Evolutionary conservation across 495 filamentous ascomycete species (phyloP), one percentile per base, ranked within the genome.

Genomic region (Aspergillus funiculosus): DNA sequence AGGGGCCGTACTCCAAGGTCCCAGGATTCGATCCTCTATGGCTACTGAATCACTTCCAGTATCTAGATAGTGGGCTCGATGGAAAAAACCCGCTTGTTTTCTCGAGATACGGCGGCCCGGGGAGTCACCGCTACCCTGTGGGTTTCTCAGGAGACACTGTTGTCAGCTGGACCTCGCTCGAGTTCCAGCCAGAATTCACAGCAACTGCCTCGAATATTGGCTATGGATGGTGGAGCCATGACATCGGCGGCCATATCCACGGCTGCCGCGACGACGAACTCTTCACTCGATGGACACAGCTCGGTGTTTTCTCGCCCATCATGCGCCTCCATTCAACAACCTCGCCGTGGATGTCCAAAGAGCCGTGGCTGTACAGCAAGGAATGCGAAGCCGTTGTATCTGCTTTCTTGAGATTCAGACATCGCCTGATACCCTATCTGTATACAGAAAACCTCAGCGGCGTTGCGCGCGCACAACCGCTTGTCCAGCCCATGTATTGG

Each of bases 171-270:
- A 68, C 57, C 0, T 77, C 75, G 0, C 67, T 82, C 2, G 47
- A 71, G 2, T 82, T 80, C 54, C 77, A 82, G 52, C 75, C 78
- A 19, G 78, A 82, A 46, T 82, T 81, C 54, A 82, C 78, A 0
- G 72, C 75, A 5, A 79, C 77, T 0, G 74, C 78, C 0, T 79
- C 75, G 10, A 82, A 82, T 60, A 80, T 82, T 45, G 78, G 78
- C 3, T 82, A 74, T 45, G 77, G 77, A 6, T 82, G 77, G 77
- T 82, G 78, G 78, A 78, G 74, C 41, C 76, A 82, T 52, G 78
- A 82, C 47, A 80, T 82, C 32, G 78, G 78, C 15, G 78, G 78
- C 17, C 78, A 82, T 50, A 67, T 67, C 40, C 57, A 52, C 9
- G 78, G 78, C 1, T 49, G 54, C 5, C 68, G 66, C 7, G 75